A percentile compares a stretch with the other conserved stretches of the same genome.
Evolutionary conservation across 164 flowering plant genomes (phyloP).

Genomic region (Piper betle): DNA sequence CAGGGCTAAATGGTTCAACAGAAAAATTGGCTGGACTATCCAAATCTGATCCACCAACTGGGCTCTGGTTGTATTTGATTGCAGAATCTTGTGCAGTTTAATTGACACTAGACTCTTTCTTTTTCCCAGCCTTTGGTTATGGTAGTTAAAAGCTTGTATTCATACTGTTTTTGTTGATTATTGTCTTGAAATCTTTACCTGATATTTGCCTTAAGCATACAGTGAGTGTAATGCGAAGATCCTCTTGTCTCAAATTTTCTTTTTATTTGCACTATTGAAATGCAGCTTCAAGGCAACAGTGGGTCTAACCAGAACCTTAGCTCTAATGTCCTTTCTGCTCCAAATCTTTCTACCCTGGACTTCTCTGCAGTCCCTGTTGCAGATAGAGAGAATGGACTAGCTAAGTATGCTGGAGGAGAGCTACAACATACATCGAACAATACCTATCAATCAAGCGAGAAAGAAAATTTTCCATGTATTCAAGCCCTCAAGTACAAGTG

Average conservation of each 20-base stretch:
- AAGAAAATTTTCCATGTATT: conserved; percentile 53
- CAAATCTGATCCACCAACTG: too few relatives aligned
- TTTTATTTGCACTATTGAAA: conserved; percentile 3
- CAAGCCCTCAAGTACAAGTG: conserved; percentile 35
- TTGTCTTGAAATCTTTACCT: too few relatives aligned
- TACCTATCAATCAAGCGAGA: conserved; percentile 43
- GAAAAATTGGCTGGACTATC: too few relatives aligned
- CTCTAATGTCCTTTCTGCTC: conserved; percentile 60
- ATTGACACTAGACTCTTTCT: too few relatives aligned
- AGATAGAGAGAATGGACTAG: conserved; percentile 34
- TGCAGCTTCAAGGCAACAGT: conserved; percentile 92
- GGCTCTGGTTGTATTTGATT: too few relatives aligned
- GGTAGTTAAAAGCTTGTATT: too few relatives aligned
- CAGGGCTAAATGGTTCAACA: too few relatives aligned
- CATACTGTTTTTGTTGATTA: too few relatives aligned
- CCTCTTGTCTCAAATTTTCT: not conserved
- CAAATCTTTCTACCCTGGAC: conserved; percentile 64
- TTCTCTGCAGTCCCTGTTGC: conserved; percentile 67
- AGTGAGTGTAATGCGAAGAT: not conserved
- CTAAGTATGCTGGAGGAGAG: conserved; percentile 46
- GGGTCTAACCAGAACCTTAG: conserved; percentile 46
- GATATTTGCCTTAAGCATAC: too few relatives aligned
- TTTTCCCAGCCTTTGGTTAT: too few relatives aligned
- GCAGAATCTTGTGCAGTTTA: too few relatives aligned
- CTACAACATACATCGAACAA: conserved; percentile 28